Percentiles rank a stretch among this genome's conserved stretches.
Evolutionary conservation across 2,329 filamentous ascomycete genomes (phyloP).

Genomic region (Zymoseptoria crescenta): DNA sequence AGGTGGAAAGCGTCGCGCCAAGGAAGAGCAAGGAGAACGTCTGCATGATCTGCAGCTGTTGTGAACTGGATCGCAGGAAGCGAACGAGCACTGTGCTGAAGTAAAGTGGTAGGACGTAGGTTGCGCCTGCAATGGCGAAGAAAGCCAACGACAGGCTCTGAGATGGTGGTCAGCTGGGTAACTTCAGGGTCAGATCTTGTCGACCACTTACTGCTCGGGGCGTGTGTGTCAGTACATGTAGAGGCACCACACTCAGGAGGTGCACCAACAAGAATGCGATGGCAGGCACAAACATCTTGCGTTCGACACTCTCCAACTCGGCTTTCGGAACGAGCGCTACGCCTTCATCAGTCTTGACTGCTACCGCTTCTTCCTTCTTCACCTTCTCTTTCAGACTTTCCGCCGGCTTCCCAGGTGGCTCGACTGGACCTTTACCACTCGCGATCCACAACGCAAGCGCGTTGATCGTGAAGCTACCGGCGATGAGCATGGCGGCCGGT

Average conservation of each 20-base stretch:
- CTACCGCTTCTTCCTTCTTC: constrained; percentile 30
- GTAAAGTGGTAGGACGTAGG: constrained; percentile 26
- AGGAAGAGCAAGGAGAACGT: constrained; percentile 88
- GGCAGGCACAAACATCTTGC: constrained; percentile 65
- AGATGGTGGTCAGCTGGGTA: not conserved
- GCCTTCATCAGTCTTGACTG: constrained; percentile 31
- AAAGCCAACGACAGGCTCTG: constrained; percentile 44
- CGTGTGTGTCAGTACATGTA: constrained; percentile 78
- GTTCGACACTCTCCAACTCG: constrained; percentile 43
- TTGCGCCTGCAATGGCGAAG: constrained; percentile 38
- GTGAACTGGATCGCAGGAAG: constrained; percentile 28
- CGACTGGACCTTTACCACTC: constrained; percentile 50
- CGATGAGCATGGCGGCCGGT: constrained; percentile 93
- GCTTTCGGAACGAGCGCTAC: constrained; percentile 33
- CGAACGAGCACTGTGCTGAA: constrained; percentile 15
- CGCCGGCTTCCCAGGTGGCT: constrained; percentile 28
- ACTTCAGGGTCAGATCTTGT: not conserved
- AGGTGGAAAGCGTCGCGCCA: constrained; percentile 82
- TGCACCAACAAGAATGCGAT: constrained; percentile 65
- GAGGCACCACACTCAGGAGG: constrained; percentile 67
- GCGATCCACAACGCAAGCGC: constrained; percentile 90
- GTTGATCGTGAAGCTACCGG: constrained; percentile 91
- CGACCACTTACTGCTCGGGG: constrained; percentile 53
- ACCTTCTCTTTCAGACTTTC: constrained; percentile 23
- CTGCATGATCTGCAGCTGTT: constrained; percentile 72